Conservation (phyloP, 257 asterid genomes). For the Solanum medicagineum region DNA sequence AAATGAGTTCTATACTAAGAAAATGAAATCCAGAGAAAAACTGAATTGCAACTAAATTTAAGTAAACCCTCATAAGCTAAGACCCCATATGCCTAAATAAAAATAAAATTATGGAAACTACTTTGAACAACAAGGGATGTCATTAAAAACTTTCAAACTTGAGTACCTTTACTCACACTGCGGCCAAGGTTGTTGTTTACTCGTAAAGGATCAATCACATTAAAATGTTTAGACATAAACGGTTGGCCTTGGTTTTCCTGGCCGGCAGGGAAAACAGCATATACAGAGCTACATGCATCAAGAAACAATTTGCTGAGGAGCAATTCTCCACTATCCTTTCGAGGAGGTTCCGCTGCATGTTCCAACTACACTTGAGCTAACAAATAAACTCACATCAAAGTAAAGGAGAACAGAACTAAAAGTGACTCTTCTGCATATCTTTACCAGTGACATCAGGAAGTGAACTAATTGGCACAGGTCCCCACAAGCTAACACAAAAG, state of each 20-base stretch:
- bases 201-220: constrained; percentile 94
- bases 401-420: background rate
- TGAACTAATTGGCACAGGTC: constrained; percentile 78
- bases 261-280: constrained; percentile 87
- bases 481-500: constrained; percentile 91
- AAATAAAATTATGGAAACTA: background rate
- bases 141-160: background rate
- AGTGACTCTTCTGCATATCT: background rate
- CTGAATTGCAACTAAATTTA: background rate
- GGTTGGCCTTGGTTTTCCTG: constrained; percentile 81
- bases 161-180: constrained; percentile 95
- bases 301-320: constrained; percentile 88
- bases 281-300: constrained; percentile 77
- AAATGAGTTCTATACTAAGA: background rate
- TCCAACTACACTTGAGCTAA: background rate
- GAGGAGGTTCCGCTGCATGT: constrained; percentile 73
- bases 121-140: background rate
- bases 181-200: constrained; percentile 99
- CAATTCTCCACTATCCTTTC: constrained; percentile 77
- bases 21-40: background rate
- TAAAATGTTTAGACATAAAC: constrained; percentile 80
- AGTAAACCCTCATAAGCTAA: background rate
- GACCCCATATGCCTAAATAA: background rate
- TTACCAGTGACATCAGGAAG: constrained; percentile 88
- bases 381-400: background rate